Conservation (phyloP, 2,329 filamentous ascomycete genomes). For the Truncatella angustata region DNA sequence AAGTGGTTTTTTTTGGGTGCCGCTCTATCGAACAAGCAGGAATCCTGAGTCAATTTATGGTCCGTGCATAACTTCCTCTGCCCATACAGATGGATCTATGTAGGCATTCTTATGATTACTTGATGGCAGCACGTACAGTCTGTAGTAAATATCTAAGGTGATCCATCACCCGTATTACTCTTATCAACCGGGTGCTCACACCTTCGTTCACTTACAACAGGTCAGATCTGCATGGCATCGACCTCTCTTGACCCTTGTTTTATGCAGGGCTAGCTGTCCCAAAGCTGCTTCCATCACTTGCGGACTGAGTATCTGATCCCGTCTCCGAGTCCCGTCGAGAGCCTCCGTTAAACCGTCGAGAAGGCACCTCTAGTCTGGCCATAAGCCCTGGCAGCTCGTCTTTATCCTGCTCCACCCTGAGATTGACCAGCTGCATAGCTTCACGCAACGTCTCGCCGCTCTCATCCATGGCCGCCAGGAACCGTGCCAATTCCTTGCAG, state of each 20-base stretch:
- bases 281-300: conserved; percentile 28
- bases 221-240: too few species aligned
- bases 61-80: background rate
- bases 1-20: too few species aligned
- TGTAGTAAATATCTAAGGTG: too few species aligned
- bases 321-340: conserved; percentile 27
- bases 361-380: conserved; percentile 29
- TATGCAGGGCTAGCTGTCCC: conserved; percentile 28
- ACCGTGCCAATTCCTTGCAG: conserved; percentile 92
- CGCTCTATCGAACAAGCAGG: conserved; percentile 5
- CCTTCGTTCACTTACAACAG: too few species aligned
- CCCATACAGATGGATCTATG: too few species aligned
- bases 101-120: too few species aligned
- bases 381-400: conserved; percentile 27
- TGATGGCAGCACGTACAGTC: too few species aligned
- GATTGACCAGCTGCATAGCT: conserved; percentile 64
- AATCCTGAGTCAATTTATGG: too few species aligned
- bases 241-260: too few species aligned
- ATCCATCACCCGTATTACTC: too few species aligned
- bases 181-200: too few species aligned
- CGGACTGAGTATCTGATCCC: conserved; percentile 28
- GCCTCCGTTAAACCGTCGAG: conserved; percentile 26
- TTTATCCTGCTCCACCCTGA: conserved; percentile 32
- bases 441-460: conserved; percentile 75
- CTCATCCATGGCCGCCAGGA: conserved; percentile 88